Percentiles rank a stretch among this genome's conserved stretches.
These are phyloP conservation scores for Fusarium sp. DNA, from an alignment of 2,329 filamentous ascomycete species.

Conservation along the genomic window DNA sequence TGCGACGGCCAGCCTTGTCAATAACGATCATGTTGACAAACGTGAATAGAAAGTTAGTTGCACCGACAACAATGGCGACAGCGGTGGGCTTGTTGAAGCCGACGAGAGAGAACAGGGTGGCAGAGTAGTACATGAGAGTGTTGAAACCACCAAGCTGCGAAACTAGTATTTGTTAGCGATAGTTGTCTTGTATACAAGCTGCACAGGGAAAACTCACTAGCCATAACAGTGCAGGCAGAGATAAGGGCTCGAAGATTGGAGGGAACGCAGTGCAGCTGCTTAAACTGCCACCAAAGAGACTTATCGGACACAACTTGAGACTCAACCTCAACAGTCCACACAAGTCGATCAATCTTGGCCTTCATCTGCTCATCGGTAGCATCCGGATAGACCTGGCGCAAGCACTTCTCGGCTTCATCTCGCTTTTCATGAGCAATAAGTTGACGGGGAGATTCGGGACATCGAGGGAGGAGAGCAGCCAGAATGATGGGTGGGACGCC, in stretches of 20 bases:
- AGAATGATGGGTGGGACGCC: constrained; percentile 60
- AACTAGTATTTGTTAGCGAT: constrained; percentile 30
- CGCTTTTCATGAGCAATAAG: constrained; percentile 55
- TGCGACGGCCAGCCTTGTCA: constrained; percentile 58
- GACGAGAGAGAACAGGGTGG: constrained; percentile 61
- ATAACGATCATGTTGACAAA: constrained; percentile 59
- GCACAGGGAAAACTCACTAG: constrained; percentile 31
- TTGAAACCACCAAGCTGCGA: constrained; percentile 65
- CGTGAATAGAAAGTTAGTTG: constrained; percentile 62
- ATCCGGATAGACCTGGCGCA: constrained; percentile 55
- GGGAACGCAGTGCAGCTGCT: constrained; percentile 58
- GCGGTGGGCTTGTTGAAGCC: constrained; percentile 61
- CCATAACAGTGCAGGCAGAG: constrained; percentile 62
- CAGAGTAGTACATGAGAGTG: constrained; percentile 62
- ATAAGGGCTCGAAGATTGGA: constrained; percentile 58
- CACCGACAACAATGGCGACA: constrained; percentile 57
- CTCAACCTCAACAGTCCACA: constrained; percentile 34
- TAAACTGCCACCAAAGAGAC: constrained; percentile 54
- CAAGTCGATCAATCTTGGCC: constrained; percentile 58
- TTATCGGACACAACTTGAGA: constrained; percentile 51
- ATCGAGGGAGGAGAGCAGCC: constrained; percentile 55
- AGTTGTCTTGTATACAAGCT: fast-evolving
- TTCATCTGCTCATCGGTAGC: constrained; percentile 56
- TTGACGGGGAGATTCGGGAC: constrained; percentile 62
- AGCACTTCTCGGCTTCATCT: constrained; percentile 53